phyloP scores from a whole-genome alignment of 2,329 filamentous ascomycete species.

The Catunica adiposa region DNA sequence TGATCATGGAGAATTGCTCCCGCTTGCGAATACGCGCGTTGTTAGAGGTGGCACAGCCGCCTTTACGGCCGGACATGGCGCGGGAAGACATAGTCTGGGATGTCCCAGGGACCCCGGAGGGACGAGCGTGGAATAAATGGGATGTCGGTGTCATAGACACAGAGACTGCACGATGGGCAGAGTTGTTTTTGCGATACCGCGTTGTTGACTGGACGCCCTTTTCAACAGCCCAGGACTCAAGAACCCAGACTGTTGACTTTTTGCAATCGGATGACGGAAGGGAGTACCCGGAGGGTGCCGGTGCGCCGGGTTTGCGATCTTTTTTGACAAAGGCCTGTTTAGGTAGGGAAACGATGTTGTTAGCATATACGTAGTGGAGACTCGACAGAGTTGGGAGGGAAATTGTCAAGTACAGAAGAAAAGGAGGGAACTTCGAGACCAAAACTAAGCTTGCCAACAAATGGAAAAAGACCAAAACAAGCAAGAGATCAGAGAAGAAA shows the following conservation, averaged over 20 bases:
- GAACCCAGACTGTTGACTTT: conserved; percentile 59
- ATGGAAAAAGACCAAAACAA: conserved; percentile 3
- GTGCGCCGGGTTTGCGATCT: conserved; percentile 16
- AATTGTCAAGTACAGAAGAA: too few relatives aligned
- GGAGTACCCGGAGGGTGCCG: conserved; percentile 15
- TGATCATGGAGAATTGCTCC: not conserved
- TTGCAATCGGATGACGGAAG: conserved; percentile 26
- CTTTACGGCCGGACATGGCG: conserved; percentile 21
- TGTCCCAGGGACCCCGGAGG: not conserved
- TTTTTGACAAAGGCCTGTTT: conserved; percentile 29
- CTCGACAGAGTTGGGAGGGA: too few relatives aligned
- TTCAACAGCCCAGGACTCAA: conserved; percentile 51
- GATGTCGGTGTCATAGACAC: not conserved
- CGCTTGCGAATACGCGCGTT: conserved; percentile 13
- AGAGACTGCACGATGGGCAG: conserved; percentile 17
- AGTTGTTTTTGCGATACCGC: conserved; percentile 44
- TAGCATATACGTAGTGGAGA: not conserved
- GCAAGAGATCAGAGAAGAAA: not conserved
- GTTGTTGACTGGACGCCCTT: conserved; percentile 77
- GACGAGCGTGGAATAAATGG: not conserved
- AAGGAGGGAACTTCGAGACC: too few relatives aligned
- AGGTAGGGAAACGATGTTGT: not conserved
- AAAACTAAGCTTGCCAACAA: conserved; percentile 4
- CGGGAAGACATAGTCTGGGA: conserved; percentile 17
- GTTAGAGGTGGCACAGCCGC: conserved; percentile 21